Conservation (phyloP, 805 yeast species). For the Candida argentea region DNA sequence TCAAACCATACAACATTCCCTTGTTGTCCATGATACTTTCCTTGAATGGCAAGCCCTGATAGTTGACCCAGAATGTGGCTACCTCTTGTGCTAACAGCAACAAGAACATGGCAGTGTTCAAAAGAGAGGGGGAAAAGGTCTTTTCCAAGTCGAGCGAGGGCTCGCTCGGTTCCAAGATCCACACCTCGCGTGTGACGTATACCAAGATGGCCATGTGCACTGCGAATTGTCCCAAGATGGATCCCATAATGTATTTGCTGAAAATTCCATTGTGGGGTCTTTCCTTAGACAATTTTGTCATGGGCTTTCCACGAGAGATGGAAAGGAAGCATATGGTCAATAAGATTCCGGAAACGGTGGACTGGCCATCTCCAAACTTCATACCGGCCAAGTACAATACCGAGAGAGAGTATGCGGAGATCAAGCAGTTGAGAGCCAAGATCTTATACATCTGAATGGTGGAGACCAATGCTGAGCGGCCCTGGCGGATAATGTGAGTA, state of each 20-base stretch:
- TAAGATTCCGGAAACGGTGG: constrained; percentile 91
- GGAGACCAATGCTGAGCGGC: constrained; percentile 94
- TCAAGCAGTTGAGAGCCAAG: constrained; percentile 90
- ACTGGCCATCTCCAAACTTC: constrained; percentile 95
- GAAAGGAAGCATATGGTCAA: constrained; percentile 91
- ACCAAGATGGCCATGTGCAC: constrained; percentile 77
- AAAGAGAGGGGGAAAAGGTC: constrained; percentile 75
- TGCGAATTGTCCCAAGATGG: constrained; percentile 93
- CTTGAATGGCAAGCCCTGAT: constrained; percentile 94
- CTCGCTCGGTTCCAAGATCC: constrained; percentile 84
- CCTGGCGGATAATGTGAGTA: constrained; percentile 90
- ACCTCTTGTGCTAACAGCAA: constrained; percentile 94
- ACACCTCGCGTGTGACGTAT: constrained; percentile 75
- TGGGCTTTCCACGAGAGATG: constrained; percentile 86
- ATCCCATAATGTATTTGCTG: constrained; percentile 93
- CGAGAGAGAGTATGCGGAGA: constrained; percentile 90
- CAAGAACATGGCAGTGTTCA: constrained; percentile 93
- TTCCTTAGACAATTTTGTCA: constrained; percentile 79
- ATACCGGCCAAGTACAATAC: constrained; percentile 95
- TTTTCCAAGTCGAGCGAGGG: constrained; percentile 86
- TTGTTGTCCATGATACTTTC: constrained; percentile 82
- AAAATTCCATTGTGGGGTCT: constrained; percentile 98
- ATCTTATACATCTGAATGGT: constrained; percentile 99
- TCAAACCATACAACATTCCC: constrained; percentile 93
- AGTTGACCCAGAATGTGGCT: constrained; percentile 94